Evolutionary conservation across 331 rosid genomes (phyloP).

Genomic region (Saraca asoca): DNA sequence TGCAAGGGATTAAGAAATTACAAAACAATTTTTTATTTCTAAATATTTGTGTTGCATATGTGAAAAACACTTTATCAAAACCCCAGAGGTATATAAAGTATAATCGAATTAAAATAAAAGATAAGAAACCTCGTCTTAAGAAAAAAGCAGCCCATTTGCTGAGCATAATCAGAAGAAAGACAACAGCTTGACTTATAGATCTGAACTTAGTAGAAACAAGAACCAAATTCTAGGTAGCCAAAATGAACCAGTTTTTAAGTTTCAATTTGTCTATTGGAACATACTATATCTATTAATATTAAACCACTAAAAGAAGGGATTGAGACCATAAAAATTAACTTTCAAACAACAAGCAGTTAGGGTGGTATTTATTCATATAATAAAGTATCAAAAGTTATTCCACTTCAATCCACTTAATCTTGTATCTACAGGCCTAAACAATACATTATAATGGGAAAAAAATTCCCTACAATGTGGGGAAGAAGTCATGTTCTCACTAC

Average conservation of each 20-base stretch:
- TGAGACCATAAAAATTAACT: background rate
- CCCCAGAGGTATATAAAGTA: background rate
- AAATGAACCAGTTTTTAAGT: background rate
- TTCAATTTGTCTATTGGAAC: background rate
- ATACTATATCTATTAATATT: background rate
- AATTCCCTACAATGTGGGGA: background rate
- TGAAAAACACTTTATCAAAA: background rate
- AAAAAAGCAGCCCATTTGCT: too few relatives aligned
- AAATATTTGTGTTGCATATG: background rate
- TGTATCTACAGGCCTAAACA: background rate
- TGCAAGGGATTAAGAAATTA: slow-evolving; percentile 23
- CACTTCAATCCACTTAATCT: background rate
- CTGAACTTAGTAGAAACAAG: background rate
- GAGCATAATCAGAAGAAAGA: too few relatives aligned
- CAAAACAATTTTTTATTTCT: background rate
- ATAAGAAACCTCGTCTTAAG: too few relatives aligned
- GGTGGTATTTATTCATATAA: background rate
- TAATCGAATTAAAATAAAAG: too few relatives aligned
- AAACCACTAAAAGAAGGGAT: background rate
- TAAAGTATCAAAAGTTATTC: background rate
- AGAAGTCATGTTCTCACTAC: background rate
- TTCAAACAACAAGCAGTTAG: background rate
- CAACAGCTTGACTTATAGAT: too few relatives aligned
- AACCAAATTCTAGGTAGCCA: slow-evolving; percentile 10
- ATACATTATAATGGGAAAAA: too few relatives aligned